phyloP scores from a whole-genome alignment of 1,139 yeast genomes.

The Geotrichum citri-aurantii region DNA sequence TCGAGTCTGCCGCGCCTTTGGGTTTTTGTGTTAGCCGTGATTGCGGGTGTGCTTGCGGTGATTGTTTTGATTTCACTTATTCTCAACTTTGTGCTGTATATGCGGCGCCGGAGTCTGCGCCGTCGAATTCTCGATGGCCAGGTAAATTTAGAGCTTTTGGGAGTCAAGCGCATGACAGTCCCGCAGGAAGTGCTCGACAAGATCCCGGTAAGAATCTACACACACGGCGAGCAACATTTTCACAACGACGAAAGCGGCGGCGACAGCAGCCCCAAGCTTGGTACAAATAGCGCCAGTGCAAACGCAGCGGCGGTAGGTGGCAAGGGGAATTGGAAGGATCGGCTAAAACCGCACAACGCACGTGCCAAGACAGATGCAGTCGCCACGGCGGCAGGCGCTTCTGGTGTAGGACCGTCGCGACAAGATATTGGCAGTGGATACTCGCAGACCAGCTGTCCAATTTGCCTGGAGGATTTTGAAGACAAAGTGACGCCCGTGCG shows the following conservation, averaged over 20 bases:
- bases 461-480: conserved; percentile 29
- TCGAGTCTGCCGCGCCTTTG: conserved; percentile 17
- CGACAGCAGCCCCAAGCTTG: neutral
- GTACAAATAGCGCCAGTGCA: neutral
- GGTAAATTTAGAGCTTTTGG: conserved; percentile 27
- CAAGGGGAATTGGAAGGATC: neutral
- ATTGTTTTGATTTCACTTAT: conserved; percentile 16
- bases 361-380: neutral
- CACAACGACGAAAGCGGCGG: neutral
- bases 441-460: conserved; percentile 28
- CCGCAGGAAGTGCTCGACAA: conserved; percentile 25
- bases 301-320: neutral
- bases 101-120: conserved; percentile 25
- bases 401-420: neutral
- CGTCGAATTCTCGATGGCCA: conserved; percentile 27
- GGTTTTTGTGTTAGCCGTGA: conserved; percentile 20
- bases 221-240: conserved; percentile 18
- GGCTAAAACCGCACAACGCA: neutral
- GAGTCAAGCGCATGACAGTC: conserved; percentile 26
- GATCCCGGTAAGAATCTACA: conserved; percentile 24
- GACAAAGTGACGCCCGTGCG: conserved; percentile 24
- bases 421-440: conserved; percentile 13
- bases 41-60: conserved; percentile 19
- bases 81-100: conserved; percentile 22
- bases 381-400: neutral